Percentiles rank a stretch among this genome's conserved stretches.
Conservation (phyloP, 208 protist species). For the Wallacemonas collosoma region DNA sequence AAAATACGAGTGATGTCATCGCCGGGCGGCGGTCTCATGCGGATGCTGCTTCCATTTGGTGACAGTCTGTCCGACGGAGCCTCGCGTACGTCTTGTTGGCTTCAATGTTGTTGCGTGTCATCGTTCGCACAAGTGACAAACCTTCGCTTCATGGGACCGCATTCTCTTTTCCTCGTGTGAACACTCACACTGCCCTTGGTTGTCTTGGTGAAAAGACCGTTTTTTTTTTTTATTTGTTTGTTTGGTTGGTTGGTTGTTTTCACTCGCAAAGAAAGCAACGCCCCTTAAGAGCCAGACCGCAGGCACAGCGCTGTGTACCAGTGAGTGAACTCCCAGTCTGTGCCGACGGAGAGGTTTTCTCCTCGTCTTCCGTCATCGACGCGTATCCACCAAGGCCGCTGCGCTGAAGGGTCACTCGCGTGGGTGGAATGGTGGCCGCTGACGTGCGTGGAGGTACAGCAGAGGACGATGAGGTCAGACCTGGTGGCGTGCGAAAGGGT, state of each 20-base stretch:
- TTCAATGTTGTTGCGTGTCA: no score
- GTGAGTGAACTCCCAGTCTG: neutral
- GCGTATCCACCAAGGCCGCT: conserved; percentile 5
- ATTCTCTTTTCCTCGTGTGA: no score
- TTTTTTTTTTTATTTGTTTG: neutral
- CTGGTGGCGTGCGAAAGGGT: neutral
- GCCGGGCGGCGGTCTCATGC: no score
- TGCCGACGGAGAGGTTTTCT: neutral
- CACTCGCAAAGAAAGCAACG: conserved; percentile 77
- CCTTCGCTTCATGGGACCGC: no score
- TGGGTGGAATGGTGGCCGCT: neutral
- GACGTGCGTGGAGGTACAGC: neutral
- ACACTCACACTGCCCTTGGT: no score
- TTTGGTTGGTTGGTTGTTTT: neutral
- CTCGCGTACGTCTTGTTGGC: no score
- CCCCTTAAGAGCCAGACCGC: conserved; percentile 55
- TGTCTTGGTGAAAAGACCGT: no score
- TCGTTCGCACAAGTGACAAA: no score
- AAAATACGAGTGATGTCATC: no score
- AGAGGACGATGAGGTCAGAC: neutral
- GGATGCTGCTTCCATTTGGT: no score
- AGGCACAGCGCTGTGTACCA: conserved; percentile 35
- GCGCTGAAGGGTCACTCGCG: neutral
- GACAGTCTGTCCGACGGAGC: no score
- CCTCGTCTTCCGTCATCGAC: no score